Base-by-base conservation (phyloP, 495 filamentous ascomycete genomes). In the Aspergillus sparsus region DNA sequence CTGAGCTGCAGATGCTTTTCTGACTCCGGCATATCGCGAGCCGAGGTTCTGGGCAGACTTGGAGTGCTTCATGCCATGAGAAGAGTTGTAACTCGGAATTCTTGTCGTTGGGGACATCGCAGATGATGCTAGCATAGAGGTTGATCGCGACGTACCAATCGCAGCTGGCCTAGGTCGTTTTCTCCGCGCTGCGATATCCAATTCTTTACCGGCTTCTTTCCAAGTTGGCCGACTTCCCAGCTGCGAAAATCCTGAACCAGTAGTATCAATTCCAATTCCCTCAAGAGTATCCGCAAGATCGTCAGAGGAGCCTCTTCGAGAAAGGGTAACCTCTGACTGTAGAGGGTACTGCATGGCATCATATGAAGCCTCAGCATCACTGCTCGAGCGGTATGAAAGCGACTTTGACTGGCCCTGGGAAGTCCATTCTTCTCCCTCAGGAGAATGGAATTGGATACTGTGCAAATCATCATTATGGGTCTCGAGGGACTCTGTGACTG, bases 111-210 rank as follows among this genome's bases (percentile, higher is more conserved):
- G 73, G 6, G 74, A 82, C 68, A 79, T 74, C 18, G 78, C 73
- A 16, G 74, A 65, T 2, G 80, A 72, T 7, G 71, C 73, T 51
- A 77, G 52, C 63, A 66, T 66, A 16, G 73, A 42, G 73, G 74
- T 31, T 58, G 71, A 66, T 67, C 73, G 49, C 33, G 78, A 77
- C 39, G 77, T 78, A 33, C 77, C 79, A 57, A 85, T 79, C 33
- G 81, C 78, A 58, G 82, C 79, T 49, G 82, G 82, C 52, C 81
- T 69, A 4, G 78, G 81, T 15, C 82, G 75, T 61, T 82, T 84
- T 60, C 81, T 75, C 41, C 80, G 74, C 9, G 82, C 80, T 27
- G 82, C 82, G 51, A 85, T 67, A 53, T 84, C 81, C 55, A 80
- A 69, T 56, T 80, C 73, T 65, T 80, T 74, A 58, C 72, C 68